These are phyloP conservation scores for Fusarium tuaranense DNA, from an alignment of 2,329 filamentous ascomycete genomes.

Conservation along the genomic window DNA sequence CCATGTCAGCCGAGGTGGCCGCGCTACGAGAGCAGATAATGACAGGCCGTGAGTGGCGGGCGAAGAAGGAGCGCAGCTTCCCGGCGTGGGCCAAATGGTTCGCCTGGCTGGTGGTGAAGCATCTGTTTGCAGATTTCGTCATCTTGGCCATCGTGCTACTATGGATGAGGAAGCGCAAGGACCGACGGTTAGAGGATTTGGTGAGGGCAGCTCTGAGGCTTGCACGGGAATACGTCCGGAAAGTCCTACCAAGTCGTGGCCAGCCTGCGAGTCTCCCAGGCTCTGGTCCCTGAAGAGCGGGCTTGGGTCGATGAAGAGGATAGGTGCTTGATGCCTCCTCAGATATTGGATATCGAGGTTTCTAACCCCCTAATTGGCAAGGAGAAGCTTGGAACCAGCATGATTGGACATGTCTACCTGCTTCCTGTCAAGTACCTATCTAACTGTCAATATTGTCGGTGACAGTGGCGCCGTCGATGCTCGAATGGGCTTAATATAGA, in stretches of 20 bases:
- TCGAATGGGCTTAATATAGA: not conserved
- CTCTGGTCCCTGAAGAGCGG: not conserved
- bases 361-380: not conserved
- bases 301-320: not conserved
- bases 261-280: not conserved
- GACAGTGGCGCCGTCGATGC: not conserved
- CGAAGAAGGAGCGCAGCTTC: constrained; percentile 72
- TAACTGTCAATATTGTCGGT: not conserved
- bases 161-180: constrained; percentile 79
- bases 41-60: constrained; percentile 77
- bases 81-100: constrained; percentile 79
- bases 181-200: constrained; percentile 79
- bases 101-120: constrained; percentile 76
- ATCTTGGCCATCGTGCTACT: constrained; percentile 74
- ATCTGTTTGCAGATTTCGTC: constrained; percentile 78
- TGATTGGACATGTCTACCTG: not conserved
- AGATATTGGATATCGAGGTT: not conserved
- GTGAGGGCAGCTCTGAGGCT: constrained; percentile 72
- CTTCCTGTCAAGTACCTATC: not conserved
- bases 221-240: constrained; percentile 69
- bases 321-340: not conserved
- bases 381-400: not conserved
- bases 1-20: constrained; percentile 92
- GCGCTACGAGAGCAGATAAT: constrained; percentile 93
- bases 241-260: constrained; percentile 59